Evolutionary conservation across 495 filamentous ascomycete genomes (phyloP).

Genomic region (Cenococcum geophilum): DNA sequence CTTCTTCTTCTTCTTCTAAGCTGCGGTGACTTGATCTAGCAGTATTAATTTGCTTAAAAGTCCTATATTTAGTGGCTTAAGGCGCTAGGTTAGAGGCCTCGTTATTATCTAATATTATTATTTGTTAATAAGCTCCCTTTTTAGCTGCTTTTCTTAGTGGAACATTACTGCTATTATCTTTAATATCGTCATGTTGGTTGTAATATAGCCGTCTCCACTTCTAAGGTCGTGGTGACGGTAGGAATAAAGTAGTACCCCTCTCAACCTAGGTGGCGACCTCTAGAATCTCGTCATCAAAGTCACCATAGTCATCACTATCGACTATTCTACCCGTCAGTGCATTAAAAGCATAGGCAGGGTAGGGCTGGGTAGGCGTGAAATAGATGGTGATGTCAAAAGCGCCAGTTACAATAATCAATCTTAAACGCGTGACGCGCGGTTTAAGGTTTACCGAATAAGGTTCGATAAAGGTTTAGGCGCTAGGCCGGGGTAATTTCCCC

Average conservation of each 20-base stretch:
- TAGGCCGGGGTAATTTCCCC: neutral
- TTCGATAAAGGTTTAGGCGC: neutral
- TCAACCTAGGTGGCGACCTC: slow-evolving; percentile 35
- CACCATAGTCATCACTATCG: slow-evolving; percentile 36
- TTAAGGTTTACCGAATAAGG: neutral
- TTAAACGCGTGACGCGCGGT: neutral
- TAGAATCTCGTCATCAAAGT: slow-evolving; percentile 35
- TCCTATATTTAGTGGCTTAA: neutral
- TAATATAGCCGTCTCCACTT: slow-evolving; percentile 24
- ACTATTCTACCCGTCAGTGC: slow-evolving; percentile 15
- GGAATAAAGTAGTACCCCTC: slow-evolving; percentile 23
- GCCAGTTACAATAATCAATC: neutral
- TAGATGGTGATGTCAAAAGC: too few species aligned
- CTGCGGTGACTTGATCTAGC: neutral
- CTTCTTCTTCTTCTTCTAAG: neutral
- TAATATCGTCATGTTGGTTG: neutral
- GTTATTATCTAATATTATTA: neutral
- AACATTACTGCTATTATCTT: neutral
- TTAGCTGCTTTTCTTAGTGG: slow-evolving; percentile 3
- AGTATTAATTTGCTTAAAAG: neutral
- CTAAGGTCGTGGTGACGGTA: slow-evolving; percentile 14
- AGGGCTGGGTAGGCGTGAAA: too few species aligned
- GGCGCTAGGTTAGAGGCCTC: neutral
- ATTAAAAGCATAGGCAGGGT: neutral
- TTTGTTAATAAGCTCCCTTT: neutral